Base-by-base conservation (phyloP, 2,329 filamentous ascomycete species). In the Verticillium nubilum region DNA sequence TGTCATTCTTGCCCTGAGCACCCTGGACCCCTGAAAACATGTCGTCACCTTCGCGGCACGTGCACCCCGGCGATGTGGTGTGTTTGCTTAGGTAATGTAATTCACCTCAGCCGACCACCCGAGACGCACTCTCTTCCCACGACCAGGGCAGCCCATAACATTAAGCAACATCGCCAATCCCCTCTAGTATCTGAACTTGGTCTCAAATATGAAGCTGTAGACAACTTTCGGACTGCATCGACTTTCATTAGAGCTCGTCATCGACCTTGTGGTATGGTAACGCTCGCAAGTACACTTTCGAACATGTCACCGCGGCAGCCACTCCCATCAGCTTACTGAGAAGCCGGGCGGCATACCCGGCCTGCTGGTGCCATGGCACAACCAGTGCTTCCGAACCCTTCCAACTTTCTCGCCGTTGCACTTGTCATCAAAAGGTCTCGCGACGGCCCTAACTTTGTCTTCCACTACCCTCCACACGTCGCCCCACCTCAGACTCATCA, bases 401-500 rank as follows among this genome's bases (percentile, higher is more conserved):
- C 81, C 64, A 86, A 85, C 69, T 81, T 86, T 64, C 73, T 93
- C 57, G 90, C 87, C 50, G 85, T 94, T 60, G 85, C 91, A 57
- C 83, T 94, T 42, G 85, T 92, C 65, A 86, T 91, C 67, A 86
- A 86, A 67, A 84, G 89, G 64, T 90, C 89, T 33, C 86, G 89
- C 64, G 89, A 91, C 66, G 91, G 92, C 17, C 90, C 92, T 28
- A 86, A 87, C 64, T 89, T 95, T 67, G 89, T 95, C 67, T 96
- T 93, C 73, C 91, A 96, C 73, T 95, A 95, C 69, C 92, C 92
- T n/a, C 82, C 87, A n/a, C 72, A 77, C 54, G 78, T 84, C 52
- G 70, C 69, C 9, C 70, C 66, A 74, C 77, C 68, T 73, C 79
- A 64, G 33, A 67, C 70, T 25, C 64, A 68, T 55, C 63, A 70